These are phyloP conservation scores for Baeospora myosura DNA, from an alignment of 1,284 basidiomycete genomes.

Conservation along the genomic window DNA sequence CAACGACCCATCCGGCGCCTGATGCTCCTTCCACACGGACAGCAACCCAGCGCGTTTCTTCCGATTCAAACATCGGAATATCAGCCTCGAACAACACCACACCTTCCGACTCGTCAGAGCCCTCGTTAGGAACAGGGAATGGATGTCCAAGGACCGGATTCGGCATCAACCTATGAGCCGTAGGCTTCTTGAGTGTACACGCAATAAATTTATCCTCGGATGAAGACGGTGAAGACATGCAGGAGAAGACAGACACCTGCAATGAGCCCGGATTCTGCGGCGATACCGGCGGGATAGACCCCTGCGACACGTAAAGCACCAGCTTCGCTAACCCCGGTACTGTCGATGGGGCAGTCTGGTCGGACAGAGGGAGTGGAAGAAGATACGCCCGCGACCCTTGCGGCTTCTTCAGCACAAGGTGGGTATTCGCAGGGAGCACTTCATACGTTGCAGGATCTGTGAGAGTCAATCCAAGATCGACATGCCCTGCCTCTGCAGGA, in stretches of 20 bases:
- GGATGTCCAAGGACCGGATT: conserved; percentile 39
- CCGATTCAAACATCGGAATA: conserved; percentile 20
- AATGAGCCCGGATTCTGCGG: conserved; percentile 40
- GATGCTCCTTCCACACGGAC: conserved; percentile 46
- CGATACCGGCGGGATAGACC: conserved; percentile 40
- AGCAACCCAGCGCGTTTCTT: conserved; percentile 36
- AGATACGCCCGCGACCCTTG: conserved; percentile 39
- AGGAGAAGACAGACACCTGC: conserved; percentile 37
- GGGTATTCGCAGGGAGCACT: conserved; percentile 26
- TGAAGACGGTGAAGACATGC: conserved; percentile 21
- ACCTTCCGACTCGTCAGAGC: conserved; percentile 67
- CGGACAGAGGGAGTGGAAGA: conserved; percentile 40
- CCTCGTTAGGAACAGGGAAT: conserved; percentile 62
- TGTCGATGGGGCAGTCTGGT: no score
- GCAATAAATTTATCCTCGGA: conserved; percentile 13
- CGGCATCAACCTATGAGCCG: conserved; percentile 52
- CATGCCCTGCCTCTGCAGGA: conserved; percentile 13
- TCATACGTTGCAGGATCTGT: conserved; percentile 24
- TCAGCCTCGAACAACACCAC: conserved; percentile 54
- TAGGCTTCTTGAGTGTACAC: conserved; percentile 39
- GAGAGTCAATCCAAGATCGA: background rate
- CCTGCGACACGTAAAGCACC: conserved; percentile 53
- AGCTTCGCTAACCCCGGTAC: conserved; percentile 25
- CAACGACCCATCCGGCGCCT: conserved; percentile 57
- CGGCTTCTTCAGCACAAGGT: conserved; percentile 39